Evolutionary conservation across 176 grass and related monocot species (phyloP), one percentile per base, ranked within the genome.

Genomic region (Raddia guianensis): DNA sequence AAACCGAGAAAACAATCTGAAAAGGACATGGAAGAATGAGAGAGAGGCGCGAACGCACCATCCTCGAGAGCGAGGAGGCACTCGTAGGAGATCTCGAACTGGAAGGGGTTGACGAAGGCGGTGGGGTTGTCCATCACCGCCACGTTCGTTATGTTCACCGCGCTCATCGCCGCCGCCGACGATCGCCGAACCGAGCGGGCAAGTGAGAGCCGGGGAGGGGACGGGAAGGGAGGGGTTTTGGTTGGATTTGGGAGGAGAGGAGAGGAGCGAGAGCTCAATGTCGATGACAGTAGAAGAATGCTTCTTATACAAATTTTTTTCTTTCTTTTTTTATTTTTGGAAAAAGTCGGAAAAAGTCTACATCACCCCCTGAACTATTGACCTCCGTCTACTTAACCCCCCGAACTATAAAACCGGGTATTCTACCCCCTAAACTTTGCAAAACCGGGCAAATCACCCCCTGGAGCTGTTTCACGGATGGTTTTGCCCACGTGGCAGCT

Each of bases 71-170:
- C 88, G 35, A 98, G 86, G 84, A 98, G 83, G 70, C 95, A 98
- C 88, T 98, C 95, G 86, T 98, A 98, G 69, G 95, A 94, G 83
- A 98, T 98, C 92, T 98, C 95, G 86, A 93, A 94, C 90, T 94
- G 95, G 90, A 98, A 98, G 18, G 95, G 95, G 42, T 92, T 91
- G 90, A 94, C 77, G 90, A 94, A 98, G 32, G 90, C 80, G 61
- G 92, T 87, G 9, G 95, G 95, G 68, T 98, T 94, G 67, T 98
- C 90, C 68, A 94, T 84, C 85, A 98, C 95, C 58, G 90, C 83
- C 54, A 94, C 95, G 86, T 94, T 98, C 33, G 92, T 94, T 53
- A 94, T 81, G 82, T 91, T 94, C 66, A 94, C 92, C 35, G 95
- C 90, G 88, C 95, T 98, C 95, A 98, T 98, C 57, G 79, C 75